A percentile compares a stretch with the other conserved stretches of the same genome.
These are phyloP conservation scores for Nicotiana attenuata DNA, from an alignment of 257 asterid genomes.

Conservation along the genomic window DNA sequence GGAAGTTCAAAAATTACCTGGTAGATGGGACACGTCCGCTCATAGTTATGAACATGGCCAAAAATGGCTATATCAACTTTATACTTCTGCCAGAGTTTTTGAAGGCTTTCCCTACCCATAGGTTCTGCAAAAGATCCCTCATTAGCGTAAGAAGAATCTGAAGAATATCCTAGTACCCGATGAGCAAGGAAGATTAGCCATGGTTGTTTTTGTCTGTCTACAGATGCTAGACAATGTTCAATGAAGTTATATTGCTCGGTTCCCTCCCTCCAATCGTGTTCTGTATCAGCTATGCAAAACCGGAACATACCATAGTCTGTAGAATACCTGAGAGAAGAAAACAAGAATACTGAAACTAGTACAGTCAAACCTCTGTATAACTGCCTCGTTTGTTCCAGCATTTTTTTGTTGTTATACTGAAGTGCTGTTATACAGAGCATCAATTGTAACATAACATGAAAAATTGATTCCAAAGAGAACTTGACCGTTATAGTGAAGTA, in stretches of 20 bases:
- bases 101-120: constrained; percentile 79
- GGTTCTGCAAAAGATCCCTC: constrained; percentile 79
- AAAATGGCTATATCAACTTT: constrained; percentile 74
- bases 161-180: constrained; percentile 79
- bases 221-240: constrained; percentile 72
- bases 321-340: constrained; percentile 46
- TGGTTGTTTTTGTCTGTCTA: constrained; percentile 71
- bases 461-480: no score
- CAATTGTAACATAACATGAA: no score
- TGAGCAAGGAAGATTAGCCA: constrained; percentile 84
- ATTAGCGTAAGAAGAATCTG: constrained; percentile 40
- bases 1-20: constrained; percentile 36
- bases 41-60: constrained; percentile 72
- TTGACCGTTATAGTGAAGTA: no score
- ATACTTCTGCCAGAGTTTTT: constrained; percentile 85
- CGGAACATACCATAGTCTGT: constrained; percentile 88
- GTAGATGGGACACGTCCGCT: constrained; percentile 74
- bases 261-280: constrained; percentile 87
- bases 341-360: not conserved
- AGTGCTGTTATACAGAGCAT: no score
- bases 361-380: no score
- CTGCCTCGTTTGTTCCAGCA: no score
- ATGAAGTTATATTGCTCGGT: constrained; percentile 68
- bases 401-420: no score
- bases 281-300: constrained; percentile 81